These are phyloP conservation scores for Fusarium zealandicum DNA, from an alignment of 2,329 filamentous ascomycete genomes.

Conservation along the genomic window DNA sequence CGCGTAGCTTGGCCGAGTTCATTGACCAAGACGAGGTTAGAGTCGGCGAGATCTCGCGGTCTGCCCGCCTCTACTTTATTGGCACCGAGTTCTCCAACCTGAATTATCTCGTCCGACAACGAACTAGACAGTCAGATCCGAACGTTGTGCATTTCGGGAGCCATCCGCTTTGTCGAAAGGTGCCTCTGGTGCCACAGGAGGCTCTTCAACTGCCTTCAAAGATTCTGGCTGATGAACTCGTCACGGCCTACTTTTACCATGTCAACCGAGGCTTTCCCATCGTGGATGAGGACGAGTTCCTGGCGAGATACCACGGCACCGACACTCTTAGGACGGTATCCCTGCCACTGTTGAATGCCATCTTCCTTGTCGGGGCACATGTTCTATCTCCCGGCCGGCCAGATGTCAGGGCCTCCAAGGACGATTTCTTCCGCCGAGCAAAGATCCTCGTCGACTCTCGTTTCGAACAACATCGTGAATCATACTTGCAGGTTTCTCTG, in stretches of 20 bases:
- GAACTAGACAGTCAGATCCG: slow-evolving; percentile 42
- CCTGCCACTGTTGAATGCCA: slow-evolving; percentile 57
- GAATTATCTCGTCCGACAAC: slow-evolving; percentile 61
- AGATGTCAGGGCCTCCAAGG: slow-evolving; percentile 51
- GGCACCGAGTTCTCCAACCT: slow-evolving; percentile 64
- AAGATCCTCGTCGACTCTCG: slow-evolving; percentile 62
- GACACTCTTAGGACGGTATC: slow-evolving; percentile 54
- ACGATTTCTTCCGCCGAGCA: slow-evolving; percentile 58
- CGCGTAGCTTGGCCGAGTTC: slow-evolving; percentile 56
- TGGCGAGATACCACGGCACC: slow-evolving; percentile 56
- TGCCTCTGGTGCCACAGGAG: slow-evolving; percentile 51
- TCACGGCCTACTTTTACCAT: slow-evolving; percentile 58
- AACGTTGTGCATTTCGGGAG: slow-evolving; percentile 47
- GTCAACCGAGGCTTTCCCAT: slow-evolving; percentile 61
- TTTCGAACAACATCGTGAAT: slow-evolving; percentile 60
- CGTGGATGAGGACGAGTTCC: slow-evolving; percentile 59
- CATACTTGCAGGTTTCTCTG: slow-evolving; percentile 61
- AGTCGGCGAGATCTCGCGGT: slow-evolving; percentile 54
- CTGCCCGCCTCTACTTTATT: slow-evolving; percentile 60
- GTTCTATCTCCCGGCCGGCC: slow-evolving; percentile 51
- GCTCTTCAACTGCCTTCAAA: slow-evolving; percentile 58
- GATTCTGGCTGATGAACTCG: slow-evolving; percentile 56
- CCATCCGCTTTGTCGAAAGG: slow-evolving; percentile 48
- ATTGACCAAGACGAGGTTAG: slow-evolving; percentile 57
- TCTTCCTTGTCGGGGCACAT: slow-evolving; percentile 60